Conservation (phyloP, 1,284 basidiomycete genomes). For the Apiotrichum porosum region DNA sequence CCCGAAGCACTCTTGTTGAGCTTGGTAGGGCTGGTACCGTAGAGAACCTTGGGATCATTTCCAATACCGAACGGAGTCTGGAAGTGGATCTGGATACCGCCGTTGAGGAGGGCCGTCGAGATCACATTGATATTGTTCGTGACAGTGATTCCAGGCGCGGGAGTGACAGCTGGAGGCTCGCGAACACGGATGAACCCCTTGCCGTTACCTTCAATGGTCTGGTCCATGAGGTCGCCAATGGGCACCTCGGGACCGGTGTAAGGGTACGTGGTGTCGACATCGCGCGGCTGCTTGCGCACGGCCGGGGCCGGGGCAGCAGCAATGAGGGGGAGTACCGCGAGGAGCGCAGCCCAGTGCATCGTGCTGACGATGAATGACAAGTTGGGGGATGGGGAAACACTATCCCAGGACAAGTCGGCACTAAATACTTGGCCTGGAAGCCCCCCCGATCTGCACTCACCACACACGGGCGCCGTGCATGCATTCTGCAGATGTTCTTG, state of each 20-base stretch:
- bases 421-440: too few relatives aligned
- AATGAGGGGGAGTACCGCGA: background rate
- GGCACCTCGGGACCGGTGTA: constrained; percentile 31
- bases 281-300: background rate
- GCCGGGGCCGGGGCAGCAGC: background rate
- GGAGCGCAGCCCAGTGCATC: background rate
- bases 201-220: constrained; percentile 21
- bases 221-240: constrained; percentile 27
- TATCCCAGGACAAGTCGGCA: too few relatives aligned
- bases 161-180: constrained; percentile 20
- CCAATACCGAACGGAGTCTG: constrained; percentile 34
- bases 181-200: constrained; percentile 24
- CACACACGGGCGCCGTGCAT: too few relatives aligned
- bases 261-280: constrained; percentile 18
- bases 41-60: constrained; percentile 19
- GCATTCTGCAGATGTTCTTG: too few relatives aligned
- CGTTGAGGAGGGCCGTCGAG: constrained; percentile 21
- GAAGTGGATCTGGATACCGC: constrained; percentile 34
- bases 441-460: too few relatives aligned
- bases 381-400: too few relatives aligned
- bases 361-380: too few relatives aligned
- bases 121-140: constrained; percentile 41
- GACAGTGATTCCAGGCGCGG: constrained; percentile 10
- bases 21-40: constrained; percentile 12
- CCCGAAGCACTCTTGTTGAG: constrained; percentile 17